Base-by-base conservation (phyloP, 2,329 filamentous ascomycete species). In the Niveomyces coronatus region DNA sequence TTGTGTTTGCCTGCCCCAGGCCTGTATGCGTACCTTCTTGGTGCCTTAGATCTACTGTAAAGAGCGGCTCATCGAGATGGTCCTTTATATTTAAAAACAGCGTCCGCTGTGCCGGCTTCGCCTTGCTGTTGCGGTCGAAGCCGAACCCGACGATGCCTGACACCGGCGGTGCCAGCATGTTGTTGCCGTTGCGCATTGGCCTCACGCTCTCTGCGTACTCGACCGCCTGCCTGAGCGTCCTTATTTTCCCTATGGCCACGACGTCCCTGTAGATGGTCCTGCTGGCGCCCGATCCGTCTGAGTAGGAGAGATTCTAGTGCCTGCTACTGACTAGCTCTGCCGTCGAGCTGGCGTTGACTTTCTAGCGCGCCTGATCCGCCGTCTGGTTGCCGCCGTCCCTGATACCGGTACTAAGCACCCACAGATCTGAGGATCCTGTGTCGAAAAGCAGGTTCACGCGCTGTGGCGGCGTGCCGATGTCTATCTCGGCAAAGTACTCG, bases 21-120 rank as follows among this genome's bases (percentile, higher is more conserved):
- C n/a, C n/a, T n/a, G n/a, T n/a, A 4, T 6, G 41, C 45, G 19
- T 42, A 51, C 54, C 45, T 10, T 49, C 44, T 26, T 50, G 65
- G 45, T 72, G 68, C 50, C 74, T 73, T 29, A 89, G 65, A 44
- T 81, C 70, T 17, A 79, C 81, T 0, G 82, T 84, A 60, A 88
- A 82, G 28, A 88, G 60, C 2, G 44, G 38, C 1, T 38, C 17
- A 13, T 44, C 38, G 2, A 57, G 45, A 15, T 35, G 39, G 0
- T 40, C 20, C 15, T 44, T 39, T 15, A 52, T 50, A 18, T 56
- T 63, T 35, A 57, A 57, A 39, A 63, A 63, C 27, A 64, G 67
- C 0, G 65, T 70, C 41, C 60, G 60, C 44, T 69, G 64, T 38
- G 53, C 43, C 3, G 65, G 65, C 34, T 37, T 33, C 23, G 67